These are phyloP conservation scores for Lotus japonicus DNA, from an alignment of 306 rosid genomes.

Conservation along the genomic window DNA sequence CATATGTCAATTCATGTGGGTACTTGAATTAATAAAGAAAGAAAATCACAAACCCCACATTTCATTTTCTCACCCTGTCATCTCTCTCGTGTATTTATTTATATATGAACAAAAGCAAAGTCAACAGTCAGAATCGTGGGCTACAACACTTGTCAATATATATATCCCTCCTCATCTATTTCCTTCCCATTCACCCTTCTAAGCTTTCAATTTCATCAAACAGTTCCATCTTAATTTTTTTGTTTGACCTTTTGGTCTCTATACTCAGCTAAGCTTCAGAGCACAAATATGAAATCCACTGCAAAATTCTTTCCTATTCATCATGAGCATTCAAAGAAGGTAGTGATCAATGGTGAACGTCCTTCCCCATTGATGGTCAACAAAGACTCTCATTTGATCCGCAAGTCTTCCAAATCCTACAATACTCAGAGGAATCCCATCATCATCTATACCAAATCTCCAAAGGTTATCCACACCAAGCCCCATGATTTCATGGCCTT, in stretches of 20 bases:
- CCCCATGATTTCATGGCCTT: constrained; percentile 58
- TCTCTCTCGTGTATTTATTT: too few species aligned
- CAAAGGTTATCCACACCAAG: constrained; percentile 52
- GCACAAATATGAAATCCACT: constrained; percentile 30
- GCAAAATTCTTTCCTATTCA: background rate
- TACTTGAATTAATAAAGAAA: too few species aligned
- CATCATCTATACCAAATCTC: constrained; percentile 59
- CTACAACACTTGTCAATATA: background rate
- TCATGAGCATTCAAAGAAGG: background rate
- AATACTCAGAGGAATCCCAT: constrained; percentile 31
- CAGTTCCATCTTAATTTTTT: background rate
- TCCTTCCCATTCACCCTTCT: background rate
- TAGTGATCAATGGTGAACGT: constrained; percentile 38
- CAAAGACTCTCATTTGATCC: constrained; percentile 31
- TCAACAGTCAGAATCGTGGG: constrained; percentile 67
- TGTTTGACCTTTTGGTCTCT: background rate
- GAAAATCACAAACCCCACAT: too few species aligned
- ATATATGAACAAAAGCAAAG: background rate
- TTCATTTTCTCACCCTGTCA: too few species aligned
- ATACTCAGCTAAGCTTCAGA: background rate
- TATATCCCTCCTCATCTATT: too few species aligned
- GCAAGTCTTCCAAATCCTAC: constrained; percentile 24
- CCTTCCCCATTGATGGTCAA: constrained; percentile 52
- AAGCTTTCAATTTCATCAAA: background rate
- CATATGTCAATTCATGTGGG: too few species aligned